Conservation (phyloP, 805 yeast genomes). For the Lipomyces yamadae region DNA sequence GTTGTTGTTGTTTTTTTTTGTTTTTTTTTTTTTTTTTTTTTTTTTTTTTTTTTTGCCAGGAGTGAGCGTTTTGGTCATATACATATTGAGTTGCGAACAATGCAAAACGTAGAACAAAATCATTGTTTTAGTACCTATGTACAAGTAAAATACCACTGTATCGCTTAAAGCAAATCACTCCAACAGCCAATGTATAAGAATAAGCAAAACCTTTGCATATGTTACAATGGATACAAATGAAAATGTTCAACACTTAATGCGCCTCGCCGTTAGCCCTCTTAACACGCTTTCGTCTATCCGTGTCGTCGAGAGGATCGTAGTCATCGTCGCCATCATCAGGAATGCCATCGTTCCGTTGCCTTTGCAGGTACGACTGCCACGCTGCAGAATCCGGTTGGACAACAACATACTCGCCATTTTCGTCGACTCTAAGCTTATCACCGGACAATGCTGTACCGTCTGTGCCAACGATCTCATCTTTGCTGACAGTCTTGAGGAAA, state of each 20-base stretch:
- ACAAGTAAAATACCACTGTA: background rate
- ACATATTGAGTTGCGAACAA: too few species aligned
- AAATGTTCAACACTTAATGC: background rate
- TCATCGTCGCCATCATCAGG: slow-evolving; percentile 19
- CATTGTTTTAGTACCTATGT: background rate
- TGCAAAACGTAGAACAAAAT: too few species aligned
- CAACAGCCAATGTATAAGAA: background rate
- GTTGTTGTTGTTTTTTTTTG: too few species aligned
- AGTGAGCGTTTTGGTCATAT: too few species aligned
- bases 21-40: too few species aligned
- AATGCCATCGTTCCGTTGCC: slow-evolving; percentile 17
- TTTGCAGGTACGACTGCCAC: slow-evolving; percentile 36
- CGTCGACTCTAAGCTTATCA: slow-evolving; percentile 74
- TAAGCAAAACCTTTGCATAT: background rate
- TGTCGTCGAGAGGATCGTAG: slow-evolving; percentile 11
- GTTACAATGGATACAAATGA: background rate
- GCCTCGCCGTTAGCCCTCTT: background rate
- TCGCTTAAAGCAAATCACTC: background rate
- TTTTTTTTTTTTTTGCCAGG: too few species aligned
- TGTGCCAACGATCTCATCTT: slow-evolving; percentile 58
- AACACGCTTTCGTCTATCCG: slow-evolving; percentile 8
- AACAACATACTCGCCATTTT: slow-evolving; percentile 92
- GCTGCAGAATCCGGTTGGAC: slow-evolving; percentile 82
- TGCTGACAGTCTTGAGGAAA: slow-evolving; percentile 82
- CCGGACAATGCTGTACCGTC: slow-evolving; percentile 15